Evolutionary conservation across 306 rosid species (phyloP), one percentile per base, ranked within the genome.

Genomic region (Urtica urens): DNA sequence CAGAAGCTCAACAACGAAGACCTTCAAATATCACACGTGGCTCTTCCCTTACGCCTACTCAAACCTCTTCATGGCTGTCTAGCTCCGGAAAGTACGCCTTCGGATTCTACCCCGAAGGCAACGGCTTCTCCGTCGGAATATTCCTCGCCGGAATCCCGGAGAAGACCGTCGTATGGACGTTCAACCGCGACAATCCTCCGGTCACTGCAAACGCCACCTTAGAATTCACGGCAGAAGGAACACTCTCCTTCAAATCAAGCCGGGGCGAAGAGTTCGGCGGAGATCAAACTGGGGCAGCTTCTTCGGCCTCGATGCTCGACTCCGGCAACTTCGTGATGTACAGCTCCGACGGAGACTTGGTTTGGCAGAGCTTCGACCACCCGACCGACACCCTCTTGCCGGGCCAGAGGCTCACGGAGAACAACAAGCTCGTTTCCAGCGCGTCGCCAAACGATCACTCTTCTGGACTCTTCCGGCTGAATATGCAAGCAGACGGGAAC

Each of bases 11-110:
- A 40, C 35, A 49, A 9, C 13, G 13, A 13, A 12, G 5, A 13
- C 38, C 39, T 28, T 30, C 33, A 28, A 28, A 28, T 7, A 51
- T 51, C 4, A 33, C 19, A 10, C 12, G 1, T 0, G 57, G 44
- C 26, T 22, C 57, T 51, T 17, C 43, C 16, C 41, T 33, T 6
- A 12, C 57, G 28, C 42, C 57, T 0, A 51, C 4, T 4, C 10
- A 4, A 4, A 10, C 4, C 10, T 28, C 33, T 10, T 1, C 72
- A 11, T 82, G 82, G 80, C 23, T 69, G 13, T 53, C 71, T 15
- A 33, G 60, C 10, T 51, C 72, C 0, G 38, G 66, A 0, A 85
- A 83, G 0, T 79, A 76, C 27, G 82, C 85, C 3, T 72, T 79
- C 0, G 80, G 88, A 2, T 52, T 52, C 22, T 52, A 35, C 15